Conservation (phyloP, 129 eudicot genomes). For the Rutidosis leptorrhynchoides region DNA sequence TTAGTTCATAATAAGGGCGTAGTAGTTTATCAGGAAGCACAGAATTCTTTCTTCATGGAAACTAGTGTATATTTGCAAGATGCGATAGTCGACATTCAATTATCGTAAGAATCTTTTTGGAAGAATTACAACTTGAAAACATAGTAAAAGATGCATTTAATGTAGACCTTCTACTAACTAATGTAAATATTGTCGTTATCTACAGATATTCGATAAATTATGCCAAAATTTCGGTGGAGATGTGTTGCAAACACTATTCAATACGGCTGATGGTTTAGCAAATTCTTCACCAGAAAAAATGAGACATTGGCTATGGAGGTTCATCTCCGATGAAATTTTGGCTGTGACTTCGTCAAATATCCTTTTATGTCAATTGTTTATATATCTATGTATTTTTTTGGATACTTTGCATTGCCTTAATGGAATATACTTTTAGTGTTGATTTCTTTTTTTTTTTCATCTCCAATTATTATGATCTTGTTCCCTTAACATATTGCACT, state of each 20-base stretch:
- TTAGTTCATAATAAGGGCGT: background rate
- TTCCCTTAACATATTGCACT: constrained; percentile 76
- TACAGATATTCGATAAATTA: constrained; percentile 90
- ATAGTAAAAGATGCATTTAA: background rate
- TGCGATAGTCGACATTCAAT: background rate
- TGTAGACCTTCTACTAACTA: too few species aligned
- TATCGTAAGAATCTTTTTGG: background rate
- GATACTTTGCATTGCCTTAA: too few species aligned
- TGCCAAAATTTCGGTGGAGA: constrained; percentile 97
- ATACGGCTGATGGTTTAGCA: constrained; percentile 78
- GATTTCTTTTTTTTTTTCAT: constrained; percentile 9
- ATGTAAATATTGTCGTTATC: constrained; percentile 17
- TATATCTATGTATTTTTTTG: too few species aligned
- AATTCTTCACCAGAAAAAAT: constrained; percentile 57
- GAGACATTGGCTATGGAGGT: constrained; percentile 66
- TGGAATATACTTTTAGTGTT: too few species aligned
- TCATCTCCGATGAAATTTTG: constrained; percentile 64
- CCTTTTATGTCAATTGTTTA: constrained; percentile 39
- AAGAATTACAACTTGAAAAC: background rate
- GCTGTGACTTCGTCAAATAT: constrained; percentile 81
- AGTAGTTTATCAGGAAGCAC: background rate
- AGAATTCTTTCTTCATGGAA: background rate
- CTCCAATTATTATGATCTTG: constrained; percentile 6
- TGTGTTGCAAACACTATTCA: constrained; percentile 82
- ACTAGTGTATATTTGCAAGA: background rate